Conservation (phyloP, 2,329 filamentous ascomycete genomes). For the Diaporthe velutina region DNA sequence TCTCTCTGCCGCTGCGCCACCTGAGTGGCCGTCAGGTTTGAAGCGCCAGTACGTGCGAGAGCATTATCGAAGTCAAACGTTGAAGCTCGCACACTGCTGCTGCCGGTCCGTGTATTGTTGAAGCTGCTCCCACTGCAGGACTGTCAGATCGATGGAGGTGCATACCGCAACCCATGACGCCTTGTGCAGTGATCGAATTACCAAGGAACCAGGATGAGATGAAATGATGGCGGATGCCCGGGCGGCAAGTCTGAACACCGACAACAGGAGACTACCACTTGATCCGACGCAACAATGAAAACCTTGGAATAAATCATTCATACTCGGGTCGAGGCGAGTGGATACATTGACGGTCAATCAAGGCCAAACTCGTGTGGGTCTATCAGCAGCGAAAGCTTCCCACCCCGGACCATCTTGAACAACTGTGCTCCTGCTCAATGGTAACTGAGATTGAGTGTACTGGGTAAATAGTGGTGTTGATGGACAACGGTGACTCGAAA, state of each 20-base stretch:
- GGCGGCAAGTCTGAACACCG: not conserved
- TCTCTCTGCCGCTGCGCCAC: not conserved
- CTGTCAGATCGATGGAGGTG: not conserved
- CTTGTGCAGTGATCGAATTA: not conserved
- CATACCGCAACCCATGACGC: not conserved
- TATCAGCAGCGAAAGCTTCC: too few species aligned
- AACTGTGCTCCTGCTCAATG: not conserved
- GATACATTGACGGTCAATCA: not conserved
- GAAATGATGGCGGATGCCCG: not conserved
- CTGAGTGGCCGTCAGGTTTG: not conserved
- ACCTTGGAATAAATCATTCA: not conserved
- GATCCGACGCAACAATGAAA: too few species aligned
- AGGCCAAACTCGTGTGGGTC: too few species aligned
- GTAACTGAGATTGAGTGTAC: not conserved
- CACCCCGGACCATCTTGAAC: too few species aligned
- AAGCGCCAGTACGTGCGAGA: not conserved
- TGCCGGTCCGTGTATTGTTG: not conserved
- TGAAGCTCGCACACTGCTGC: not conserved
- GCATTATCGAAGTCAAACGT: not conserved
- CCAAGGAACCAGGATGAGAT: not conserved
- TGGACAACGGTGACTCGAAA: too few species aligned
- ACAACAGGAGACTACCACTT: too few species aligned
- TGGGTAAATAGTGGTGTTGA: not conserved
- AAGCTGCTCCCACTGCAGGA: not conserved
- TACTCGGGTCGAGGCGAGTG: not conserved